Conservation (phyloP, 208 protist species). For the Herpetomonas muscarum region DNA sequence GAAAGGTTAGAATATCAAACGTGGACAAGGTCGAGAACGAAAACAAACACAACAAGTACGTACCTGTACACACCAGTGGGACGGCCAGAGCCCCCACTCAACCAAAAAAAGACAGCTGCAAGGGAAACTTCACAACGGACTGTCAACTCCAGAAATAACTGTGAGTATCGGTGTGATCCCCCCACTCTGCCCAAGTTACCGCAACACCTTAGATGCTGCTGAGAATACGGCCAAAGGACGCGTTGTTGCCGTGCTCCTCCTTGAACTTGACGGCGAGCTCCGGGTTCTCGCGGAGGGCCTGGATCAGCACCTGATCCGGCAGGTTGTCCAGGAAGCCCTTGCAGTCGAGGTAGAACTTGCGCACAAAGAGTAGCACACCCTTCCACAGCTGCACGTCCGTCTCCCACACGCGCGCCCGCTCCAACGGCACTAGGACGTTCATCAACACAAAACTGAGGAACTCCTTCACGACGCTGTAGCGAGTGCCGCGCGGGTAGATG, state of each 20-base stretch:
- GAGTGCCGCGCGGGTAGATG: slow-evolving; percentile 23
- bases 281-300: slow-evolving; percentile 46
- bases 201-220: slow-evolving; percentile 34
- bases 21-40: neutral
- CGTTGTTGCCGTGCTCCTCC: slow-evolving; percentile 78
- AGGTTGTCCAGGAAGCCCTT: slow-evolving; percentile 67
- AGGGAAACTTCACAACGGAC: neutral
- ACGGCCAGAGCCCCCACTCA: too few species aligned
- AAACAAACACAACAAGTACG: neutral
- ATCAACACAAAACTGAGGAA: slow-evolving; percentile 57
- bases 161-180: too few species aligned
- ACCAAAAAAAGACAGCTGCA: too few species aligned
- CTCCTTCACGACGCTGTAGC: slow-evolving; percentile 6
- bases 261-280: slow-evolving; percentile 46
- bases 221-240: slow-evolving; percentile 65
- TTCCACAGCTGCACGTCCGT: slow-evolving; percentile 64
- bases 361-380: slow-evolving; percentile 60
- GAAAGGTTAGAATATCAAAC: too few species aligned
- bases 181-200: neutral
- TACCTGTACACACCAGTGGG: too few species aligned
- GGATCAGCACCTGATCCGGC: slow-evolving; percentile 64
- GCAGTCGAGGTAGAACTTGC: slow-evolving; percentile 72
- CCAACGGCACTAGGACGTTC: slow-evolving; percentile 50
- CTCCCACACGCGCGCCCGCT: slow-evolving; percentile 50
- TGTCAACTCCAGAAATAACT: neutral